phyloP scores from a whole-genome alignment of 2,329 filamentous ascomycete species.

The Fusarium sp. region DNA sequence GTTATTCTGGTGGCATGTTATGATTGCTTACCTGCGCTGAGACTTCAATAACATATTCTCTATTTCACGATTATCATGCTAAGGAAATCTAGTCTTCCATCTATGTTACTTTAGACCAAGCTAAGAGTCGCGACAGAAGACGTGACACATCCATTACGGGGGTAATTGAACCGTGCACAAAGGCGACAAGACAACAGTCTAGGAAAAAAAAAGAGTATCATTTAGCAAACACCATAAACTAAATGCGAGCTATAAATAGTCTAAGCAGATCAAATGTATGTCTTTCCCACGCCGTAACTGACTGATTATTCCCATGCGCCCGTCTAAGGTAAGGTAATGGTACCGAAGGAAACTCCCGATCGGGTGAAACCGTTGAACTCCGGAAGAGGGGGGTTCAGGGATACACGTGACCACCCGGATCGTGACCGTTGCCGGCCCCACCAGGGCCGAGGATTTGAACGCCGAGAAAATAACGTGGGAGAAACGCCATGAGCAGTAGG shows the following conservation, averaged over 20 bases:
- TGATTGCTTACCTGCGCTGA: not conserved
- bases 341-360: not conserved
- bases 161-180: not conserved
- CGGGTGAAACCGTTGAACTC: slow-evolving; percentile 19
- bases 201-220: slow-evolving; percentile 5
- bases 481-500: slow-evolving; percentile 18
- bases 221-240: slow-evolving; percentile 22
- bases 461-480: slow-evolving; percentile 21
- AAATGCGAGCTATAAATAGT: slow-evolving; percentile 21
- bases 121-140: not conserved
- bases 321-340: not conserved
- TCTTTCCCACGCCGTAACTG: not conserved
- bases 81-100: not conserved
- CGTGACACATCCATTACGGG: not conserved
- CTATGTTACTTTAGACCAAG: not conserved
- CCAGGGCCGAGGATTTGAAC: slow-evolving; percentile 24
- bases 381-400: not conserved
- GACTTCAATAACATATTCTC: not conserved
- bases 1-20: not conserved
- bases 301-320: not conserved
- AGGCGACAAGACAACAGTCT: not conserved
- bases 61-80: not conserved
- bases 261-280: slow-evolving; percentile 20
- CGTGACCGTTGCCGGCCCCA: slow-evolving; percentile 30
- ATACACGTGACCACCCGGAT: slow-evolving; percentile 32